Evolutionary conservation across 1,139 yeast species (phyloP), one percentile per base, ranked within the genome.

Genomic region (Candida albicans): DNA sequence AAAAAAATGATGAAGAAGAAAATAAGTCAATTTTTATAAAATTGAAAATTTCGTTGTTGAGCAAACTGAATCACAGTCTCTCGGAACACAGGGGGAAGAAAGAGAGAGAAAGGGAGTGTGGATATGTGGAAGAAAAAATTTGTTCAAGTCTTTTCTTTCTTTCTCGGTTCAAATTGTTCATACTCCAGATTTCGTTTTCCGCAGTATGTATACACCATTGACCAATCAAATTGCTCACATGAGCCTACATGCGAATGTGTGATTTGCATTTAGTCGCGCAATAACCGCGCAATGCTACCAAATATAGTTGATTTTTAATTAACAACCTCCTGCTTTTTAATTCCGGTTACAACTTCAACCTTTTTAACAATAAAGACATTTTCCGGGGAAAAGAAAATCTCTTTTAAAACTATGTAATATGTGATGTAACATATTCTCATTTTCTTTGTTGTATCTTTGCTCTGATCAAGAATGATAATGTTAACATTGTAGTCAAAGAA

Each of bases 141-240:
- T 31, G 24, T 32, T 42, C 39, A 29, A 37, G 41, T 12, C 5
- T 18, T 18, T 5, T 3, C 5, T 18, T 18, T 18, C 22, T n/a
- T n/a, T n/a, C n/a, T n/a, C n/a, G n/a, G n/a, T n/a, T n/a, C n/a
- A n/a, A n/a, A n/a, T n/a, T n/a, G n/a, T n/a, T n/a, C n/a, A n/a
- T n/a, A n/a, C 48, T 45, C 48, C 48, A 45, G 48, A 43, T 45
- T 45, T 40, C 41, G 41, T 37, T 43, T 37, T 29, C 39, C 14
- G 8, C 7, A 24, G n/a, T n/a, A n/a, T n/a, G n/a, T n/a, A n/a
- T n/a, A n/a, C n/a, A n/a, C n/a, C n/a, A n/a, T n/a, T n/a, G n/a
- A n/a, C n/a, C n/a, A n/a, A n/a, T n/a, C n/a, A n/a, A n/a, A n/a
- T 28, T 10, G 18, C 26, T 6, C 33, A 7, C 18, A 28, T 34